These are phyloP conservation scores for Modicella reniformis DNA, from an alignment of 371 early-diverging fungal genomes.

Conservation along the genomic window DNA sequence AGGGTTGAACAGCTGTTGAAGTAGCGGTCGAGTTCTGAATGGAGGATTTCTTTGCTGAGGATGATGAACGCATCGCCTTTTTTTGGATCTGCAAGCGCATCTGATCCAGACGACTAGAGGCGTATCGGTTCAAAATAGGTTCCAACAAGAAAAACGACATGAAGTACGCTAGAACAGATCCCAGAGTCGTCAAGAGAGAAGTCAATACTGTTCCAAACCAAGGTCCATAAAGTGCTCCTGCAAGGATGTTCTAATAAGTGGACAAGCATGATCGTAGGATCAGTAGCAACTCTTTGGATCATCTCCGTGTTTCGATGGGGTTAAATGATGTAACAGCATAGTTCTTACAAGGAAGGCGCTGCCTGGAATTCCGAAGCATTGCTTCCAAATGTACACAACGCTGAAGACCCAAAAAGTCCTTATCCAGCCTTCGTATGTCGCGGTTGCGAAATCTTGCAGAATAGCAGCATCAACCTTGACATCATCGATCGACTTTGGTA, in stretches of 20 bases:
- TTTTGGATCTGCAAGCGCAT: conserved; percentile 50
- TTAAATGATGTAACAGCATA: background rate
- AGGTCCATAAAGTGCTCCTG: conserved; percentile 56
- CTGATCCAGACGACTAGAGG: conserved; percentile 45
- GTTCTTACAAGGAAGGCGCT: conserved; percentile 54
- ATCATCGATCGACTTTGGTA: conserved; percentile 55
- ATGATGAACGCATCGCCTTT: conserved; percentile 31
- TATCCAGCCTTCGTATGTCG: conserved; percentile 50
- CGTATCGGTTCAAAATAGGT: conserved; percentile 53
- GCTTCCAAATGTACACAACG: conserved; percentile 56
- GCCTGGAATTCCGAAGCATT: conserved; percentile 56
- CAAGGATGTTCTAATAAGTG: conserved; percentile 47
- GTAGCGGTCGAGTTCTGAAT: conserved; percentile 16
- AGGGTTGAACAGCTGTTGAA: conserved; percentile 25
- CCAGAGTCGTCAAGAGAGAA: conserved; percentile 49
- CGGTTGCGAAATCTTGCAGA: conserved; percentile 53
- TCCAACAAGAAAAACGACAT: conserved; percentile 55
- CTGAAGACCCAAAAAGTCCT: conserved; percentile 55
- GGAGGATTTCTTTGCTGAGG: conserved; percentile 8
- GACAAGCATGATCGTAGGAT: background rate
- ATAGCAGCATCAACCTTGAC: conserved; percentile 54
- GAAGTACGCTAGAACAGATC: conserved; percentile 53
- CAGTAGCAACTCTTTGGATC: too few relatives aligned
- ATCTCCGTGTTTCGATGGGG: too few relatives aligned
- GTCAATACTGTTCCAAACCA: conserved; percentile 54